Base-by-base conservation (phyloP, 306 rosid species). In the Gastrolobium bilobum region DNA sequence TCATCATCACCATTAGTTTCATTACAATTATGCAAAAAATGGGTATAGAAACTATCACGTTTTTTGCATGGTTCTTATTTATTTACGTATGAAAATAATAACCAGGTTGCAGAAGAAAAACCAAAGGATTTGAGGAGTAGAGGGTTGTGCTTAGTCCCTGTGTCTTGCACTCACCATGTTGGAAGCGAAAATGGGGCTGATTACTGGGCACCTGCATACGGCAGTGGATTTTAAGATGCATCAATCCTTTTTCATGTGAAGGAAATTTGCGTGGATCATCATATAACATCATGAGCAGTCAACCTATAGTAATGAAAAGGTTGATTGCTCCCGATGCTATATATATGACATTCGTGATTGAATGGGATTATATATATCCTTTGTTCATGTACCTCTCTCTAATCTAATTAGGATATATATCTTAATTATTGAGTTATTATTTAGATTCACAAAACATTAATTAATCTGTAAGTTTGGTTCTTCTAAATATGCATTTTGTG, bases 321-420 rank as follows among this genome's bases (percentile, higher is more conserved):
- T 62, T 92, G 97, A 88, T 78, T 91, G 91, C 92, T 87, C 97
- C 84, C 81, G 88, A 88, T 94, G 97, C 88, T 93, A 88, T 89
- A 76, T 81, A 73, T 78, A 54, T 76, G 13, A 1, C 40, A 63
- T 69, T 75, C 56, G 31, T 39, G 35, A 54, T 71, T 33, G 7
- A 42, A 75, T 42, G 66, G 11, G 44, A 33, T 10, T 60, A 33
- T 1, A 47, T 38, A 31, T 68, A 14, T 75, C 48, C 79, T 33
- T 59, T 29, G 46, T 14, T 81, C 54, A 64, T 75, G 34, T 62
- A 62, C 10, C 10, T 80, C 7, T 84, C 63, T 79, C 87, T 86
- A 44, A 86, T 82, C 84, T 86, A 79, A 46, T 75, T 67, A 75
- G 67, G 56, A 14, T 78, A 63, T 20, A 20, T 20, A 20, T 20